Base-by-base conservation (phyloP, 179 eudicot species). In the Silene coronaria region DNA sequence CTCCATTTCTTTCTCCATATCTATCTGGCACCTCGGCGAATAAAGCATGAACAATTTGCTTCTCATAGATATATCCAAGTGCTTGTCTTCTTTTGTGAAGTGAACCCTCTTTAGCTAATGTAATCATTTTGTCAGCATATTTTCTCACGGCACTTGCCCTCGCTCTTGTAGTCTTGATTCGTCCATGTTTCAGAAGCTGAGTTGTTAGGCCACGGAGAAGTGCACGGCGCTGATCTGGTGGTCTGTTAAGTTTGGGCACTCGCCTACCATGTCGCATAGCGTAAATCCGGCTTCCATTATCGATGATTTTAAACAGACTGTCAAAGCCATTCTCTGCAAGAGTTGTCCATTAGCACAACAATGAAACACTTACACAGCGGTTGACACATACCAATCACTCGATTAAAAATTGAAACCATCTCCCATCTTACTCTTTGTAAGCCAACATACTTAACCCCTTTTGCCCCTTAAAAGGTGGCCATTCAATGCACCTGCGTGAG, bases 21-120 rank as follows among this genome's bases (percentile, higher is more conserved):
- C 98, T 87, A 32, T 90, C 98, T 4, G 76, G 89, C 42, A 84
- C 98, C 81, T 94, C 98, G 1, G 97, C 98, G 79, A 94, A 94
- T 78, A 94, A 75, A 0, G 97, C 98, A 78, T 94, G 98, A 22
- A 94, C 98, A 22, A 89, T 85, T 64, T 89, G 89, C 84, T 94
- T 90, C 67, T 94, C 98, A 51, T 91, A 91, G 30, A 94, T 91
- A 73, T 85, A 93, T 7, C 97, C 93, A 22, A 93, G 93, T 24
- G 98, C 97, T 76, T 93, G 98, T 75, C 97, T 86, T 76, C 98
- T 86, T 77, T 93, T 91, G 81, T 93, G 98, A 30, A 93, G 98
- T 2, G 97, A 80, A 22, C 98, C 97, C 14, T 91, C 98, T 78
- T 93, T 93, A 21, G 98, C 98, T 74, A 93, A 67, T 23, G 98